phyloP scores from a whole-genome alignment of 2,329 filamentous ascomycete genomes.

The Basipetospora sp. region DNA sequence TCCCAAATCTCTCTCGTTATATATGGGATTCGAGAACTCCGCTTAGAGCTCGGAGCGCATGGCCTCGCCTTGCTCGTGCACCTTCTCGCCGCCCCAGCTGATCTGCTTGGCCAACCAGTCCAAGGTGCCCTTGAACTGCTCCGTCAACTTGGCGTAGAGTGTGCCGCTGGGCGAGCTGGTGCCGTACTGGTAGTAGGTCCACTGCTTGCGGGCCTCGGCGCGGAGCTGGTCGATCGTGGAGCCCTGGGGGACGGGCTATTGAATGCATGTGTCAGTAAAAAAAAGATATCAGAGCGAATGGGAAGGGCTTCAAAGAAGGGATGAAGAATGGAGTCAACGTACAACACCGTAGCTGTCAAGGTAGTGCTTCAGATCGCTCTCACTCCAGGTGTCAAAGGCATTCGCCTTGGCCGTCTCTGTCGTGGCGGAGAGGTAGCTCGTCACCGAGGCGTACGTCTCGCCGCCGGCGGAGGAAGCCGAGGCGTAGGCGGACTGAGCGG shows the following conservation, averaged over 20 bases:
- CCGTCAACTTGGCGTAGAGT: slow-evolving; percentile 47
- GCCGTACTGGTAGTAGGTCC: slow-evolving; percentile 64
- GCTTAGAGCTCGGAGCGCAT: too few species aligned
- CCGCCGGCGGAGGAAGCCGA: slow-evolving; percentile 46
- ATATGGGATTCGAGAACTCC: too few species aligned
- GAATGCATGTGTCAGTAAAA: background rate
- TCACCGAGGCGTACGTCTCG: slow-evolving; percentile 48
- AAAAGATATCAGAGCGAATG: slow-evolving; percentile 7
- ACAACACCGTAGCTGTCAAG: slow-evolving; percentile 61
- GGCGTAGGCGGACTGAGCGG: slow-evolving; percentile 45
- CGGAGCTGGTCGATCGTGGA: slow-evolving; percentile 54
- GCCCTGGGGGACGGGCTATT: slow-evolving; percentile 43
- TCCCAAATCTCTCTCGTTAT: too few species aligned
- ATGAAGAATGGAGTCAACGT: slow-evolving; percentile 3
- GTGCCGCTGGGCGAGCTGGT: slow-evolving; percentile 51
- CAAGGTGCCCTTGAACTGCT: slow-evolving; percentile 31
- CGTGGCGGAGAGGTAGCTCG: slow-evolving; percentile 52
- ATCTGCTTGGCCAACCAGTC: slow-evolving; percentile 38
- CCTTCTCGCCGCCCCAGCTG: background rate
- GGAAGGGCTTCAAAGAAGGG: slow-evolving; percentile 13
- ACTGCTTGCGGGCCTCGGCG: slow-evolving; percentile 56
- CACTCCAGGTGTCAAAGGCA: slow-evolving; percentile 59
- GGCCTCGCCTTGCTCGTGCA: background rate
- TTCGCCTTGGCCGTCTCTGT: slow-evolving; percentile 50
- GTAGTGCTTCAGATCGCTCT: slow-evolving; percentile 61